phyloP scores from a whole-genome alignment of 1,284 basidiomycete genomes.

The Austroboletus niveus region DNA sequence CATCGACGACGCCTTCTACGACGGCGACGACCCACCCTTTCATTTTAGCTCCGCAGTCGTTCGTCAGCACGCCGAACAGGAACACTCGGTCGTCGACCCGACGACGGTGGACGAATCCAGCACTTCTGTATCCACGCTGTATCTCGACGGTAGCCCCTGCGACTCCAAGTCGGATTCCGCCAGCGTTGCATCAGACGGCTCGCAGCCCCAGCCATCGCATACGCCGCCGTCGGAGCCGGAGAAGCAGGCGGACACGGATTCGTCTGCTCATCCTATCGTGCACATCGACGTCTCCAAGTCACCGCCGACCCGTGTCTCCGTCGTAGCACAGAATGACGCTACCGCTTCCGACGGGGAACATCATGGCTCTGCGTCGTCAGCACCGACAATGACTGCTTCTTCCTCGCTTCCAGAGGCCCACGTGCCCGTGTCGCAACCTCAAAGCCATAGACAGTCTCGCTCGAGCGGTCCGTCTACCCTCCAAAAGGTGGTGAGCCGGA shows the following conservation, averaged over 20 bases:
- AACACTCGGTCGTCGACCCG: constrained; percentile 21
- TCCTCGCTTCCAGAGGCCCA: constrained; percentile 11
- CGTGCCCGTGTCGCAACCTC: constrained; percentile 2
- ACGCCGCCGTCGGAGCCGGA: too few species aligned
- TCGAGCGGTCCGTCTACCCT: constrained; percentile 64
- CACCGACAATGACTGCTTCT: constrained; percentile 9
- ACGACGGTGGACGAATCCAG: constrained; percentile 41
- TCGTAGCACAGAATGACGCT: constrained; percentile 4
- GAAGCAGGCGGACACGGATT: background rate
- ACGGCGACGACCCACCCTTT: constrained; percentile 46
- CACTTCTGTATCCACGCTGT: constrained; percentile 57
- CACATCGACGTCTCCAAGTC: constrained; percentile 46
- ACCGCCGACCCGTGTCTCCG: constrained; percentile 25
- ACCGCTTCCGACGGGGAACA: background rate
- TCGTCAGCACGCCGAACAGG: constrained; percentile 54
- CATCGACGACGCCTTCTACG: constrained; percentile 69
- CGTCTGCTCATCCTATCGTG: constrained; percentile 40
- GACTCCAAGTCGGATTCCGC: constrained; percentile 20
- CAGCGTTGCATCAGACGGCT: too few species aligned
- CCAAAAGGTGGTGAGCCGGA: constrained; percentile 76
- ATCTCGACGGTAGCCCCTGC: constrained; percentile 41
- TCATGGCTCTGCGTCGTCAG: too few species aligned
- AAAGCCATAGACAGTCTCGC: constrained; percentile 45
- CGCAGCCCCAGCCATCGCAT: too few species aligned
- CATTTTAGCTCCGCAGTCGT: constrained; percentile 58